Conservation (phyloP, 495 filamentous ascomycete genomes). For the Penicillium egyptiacum region DNA sequence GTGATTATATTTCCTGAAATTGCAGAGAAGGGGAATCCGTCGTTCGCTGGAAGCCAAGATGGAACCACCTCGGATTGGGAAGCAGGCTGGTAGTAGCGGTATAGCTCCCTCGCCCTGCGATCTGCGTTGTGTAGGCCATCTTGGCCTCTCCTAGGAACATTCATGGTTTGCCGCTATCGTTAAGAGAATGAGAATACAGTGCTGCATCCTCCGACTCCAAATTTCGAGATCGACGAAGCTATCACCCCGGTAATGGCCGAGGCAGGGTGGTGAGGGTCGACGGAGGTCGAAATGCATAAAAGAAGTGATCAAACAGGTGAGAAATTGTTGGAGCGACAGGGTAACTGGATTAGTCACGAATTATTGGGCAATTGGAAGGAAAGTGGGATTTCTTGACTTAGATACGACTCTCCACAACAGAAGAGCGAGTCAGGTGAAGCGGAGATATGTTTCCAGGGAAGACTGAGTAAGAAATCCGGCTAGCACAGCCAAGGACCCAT, state of each 20-base stretch:
- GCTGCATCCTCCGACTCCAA: constrained; percentile 25
- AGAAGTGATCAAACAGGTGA: constrained; percentile 10
- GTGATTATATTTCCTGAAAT: constrained; percentile 11
- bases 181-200: constrained; percentile 11
- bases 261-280: neutral
- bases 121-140: constrained; percentile 21
- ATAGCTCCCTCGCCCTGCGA: constrained; percentile 40
- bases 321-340: neutral
- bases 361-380: neutral
- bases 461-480: constrained; percentile 2
- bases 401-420: constrained; percentile 13
- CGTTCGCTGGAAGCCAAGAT: constrained; percentile 20
- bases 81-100: constrained; percentile 41
- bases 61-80: constrained; percentile 17
- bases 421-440: constrained; percentile 11
- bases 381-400: constrained; percentile 12
- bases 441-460: constrained; percentile 6
- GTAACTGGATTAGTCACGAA: neutral
- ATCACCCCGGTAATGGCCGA: neutral
- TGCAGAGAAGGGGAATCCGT: constrained; percentile 13
- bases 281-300: neutral
- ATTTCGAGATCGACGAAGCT: constrained; percentile 27
- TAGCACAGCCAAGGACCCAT: constrained; percentile 5
- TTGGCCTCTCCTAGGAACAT: constrained; percentile 11
- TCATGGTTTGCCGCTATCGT: constrained; percentile 18